A percentile compares a stretch with the other conserved stretches of the same genome.
These are phyloP conservation scores for Xylaria sp. DNA, from an alignment of 2,329 filamentous ascomycete genomes.

Conservation along the genomic window DNA sequence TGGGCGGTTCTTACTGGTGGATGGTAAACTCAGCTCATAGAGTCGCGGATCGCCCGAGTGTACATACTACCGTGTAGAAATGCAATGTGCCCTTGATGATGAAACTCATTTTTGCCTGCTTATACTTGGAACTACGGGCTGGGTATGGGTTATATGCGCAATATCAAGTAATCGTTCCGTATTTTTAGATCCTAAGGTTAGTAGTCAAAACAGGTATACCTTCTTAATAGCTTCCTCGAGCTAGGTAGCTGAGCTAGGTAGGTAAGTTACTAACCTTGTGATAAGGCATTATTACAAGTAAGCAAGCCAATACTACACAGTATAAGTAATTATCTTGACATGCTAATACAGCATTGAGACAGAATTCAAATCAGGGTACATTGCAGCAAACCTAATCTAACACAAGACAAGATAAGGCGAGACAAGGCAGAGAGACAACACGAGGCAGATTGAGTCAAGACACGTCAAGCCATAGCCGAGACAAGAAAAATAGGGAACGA, in stretches of 20 bases:
- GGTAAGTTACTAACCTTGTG: no score
- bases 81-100: slow-evolving; percentile 4
- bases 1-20: neutral
- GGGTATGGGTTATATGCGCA: neutral
- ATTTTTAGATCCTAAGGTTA: no score
- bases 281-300: neutral
- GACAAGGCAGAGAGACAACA: neutral
- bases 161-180: neutral
- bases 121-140: neutral
- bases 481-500: neutral
- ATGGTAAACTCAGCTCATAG: slow-evolving; percentile 8
- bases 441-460: neutral
- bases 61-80: slow-evolving; percentile 29
- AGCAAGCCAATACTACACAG: neutral
- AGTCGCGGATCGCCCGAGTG: neutral
- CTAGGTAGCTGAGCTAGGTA: no score
- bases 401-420: neutral
- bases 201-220: no score
- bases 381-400: no score
- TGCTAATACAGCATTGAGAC: neutral
- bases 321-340: neutral
- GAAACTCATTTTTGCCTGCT: neutral
- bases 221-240: no score
- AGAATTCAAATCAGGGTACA: neutral
- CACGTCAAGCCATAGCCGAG: neutral